These are phyloP conservation scores for Bipolaris bicolor DNA, from an alignment of 2,329 filamentous ascomycete genomes.

Conservation along the genomic window DNA sequence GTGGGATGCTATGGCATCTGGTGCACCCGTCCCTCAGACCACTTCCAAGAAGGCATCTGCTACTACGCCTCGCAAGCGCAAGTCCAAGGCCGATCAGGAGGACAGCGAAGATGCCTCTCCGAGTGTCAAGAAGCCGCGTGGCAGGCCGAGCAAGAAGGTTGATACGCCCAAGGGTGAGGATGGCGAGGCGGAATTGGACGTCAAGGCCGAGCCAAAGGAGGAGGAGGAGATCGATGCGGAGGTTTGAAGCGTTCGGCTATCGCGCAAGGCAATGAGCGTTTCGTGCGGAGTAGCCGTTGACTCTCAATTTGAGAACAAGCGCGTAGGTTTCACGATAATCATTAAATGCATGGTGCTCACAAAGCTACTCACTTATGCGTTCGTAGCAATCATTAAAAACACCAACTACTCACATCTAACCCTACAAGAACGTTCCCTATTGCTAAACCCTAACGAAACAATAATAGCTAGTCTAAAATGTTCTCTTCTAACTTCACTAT, in stretches of 20 bases:
- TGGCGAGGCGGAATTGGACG: not conserved
- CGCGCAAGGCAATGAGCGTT: too few species aligned
- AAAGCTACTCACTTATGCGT: too few species aligned
- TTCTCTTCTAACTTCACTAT: too few species aligned
- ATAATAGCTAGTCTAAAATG: too few species aligned
- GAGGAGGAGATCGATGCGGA: not conserved
- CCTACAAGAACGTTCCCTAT: too few species aligned
- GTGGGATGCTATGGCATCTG: slow-evolving; percentile 20
- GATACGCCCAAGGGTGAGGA: not conserved
- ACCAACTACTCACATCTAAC: too few species aligned
- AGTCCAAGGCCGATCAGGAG: slow-evolving; percentile 16
- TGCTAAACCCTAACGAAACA: too few species aligned
- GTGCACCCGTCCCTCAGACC: slow-evolving; percentile 3
- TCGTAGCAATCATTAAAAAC: too few species aligned
- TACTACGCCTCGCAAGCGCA: slow-evolving; percentile 29
- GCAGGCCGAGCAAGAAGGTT: slow-evolving; percentile 2
- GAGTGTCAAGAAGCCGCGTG: slow-evolving; percentile 12
- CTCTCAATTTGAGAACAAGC: not conserved
- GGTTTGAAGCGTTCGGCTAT: not conserved
- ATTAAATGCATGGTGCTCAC: too few species aligned
- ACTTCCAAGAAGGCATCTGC: slow-evolving; percentile 9
- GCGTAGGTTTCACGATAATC: too few species aligned
- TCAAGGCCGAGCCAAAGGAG: slow-evolving; percentile 9
- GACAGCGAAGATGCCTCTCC: not conserved
- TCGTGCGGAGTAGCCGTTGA: not conserved